Percentiles rank a stretch among this genome's conserved stretches.
Evolutionary conservation across 2,329 filamentous ascomycete genomes (phyloP).

Genomic region (Claviceps lovelessii): DNA sequence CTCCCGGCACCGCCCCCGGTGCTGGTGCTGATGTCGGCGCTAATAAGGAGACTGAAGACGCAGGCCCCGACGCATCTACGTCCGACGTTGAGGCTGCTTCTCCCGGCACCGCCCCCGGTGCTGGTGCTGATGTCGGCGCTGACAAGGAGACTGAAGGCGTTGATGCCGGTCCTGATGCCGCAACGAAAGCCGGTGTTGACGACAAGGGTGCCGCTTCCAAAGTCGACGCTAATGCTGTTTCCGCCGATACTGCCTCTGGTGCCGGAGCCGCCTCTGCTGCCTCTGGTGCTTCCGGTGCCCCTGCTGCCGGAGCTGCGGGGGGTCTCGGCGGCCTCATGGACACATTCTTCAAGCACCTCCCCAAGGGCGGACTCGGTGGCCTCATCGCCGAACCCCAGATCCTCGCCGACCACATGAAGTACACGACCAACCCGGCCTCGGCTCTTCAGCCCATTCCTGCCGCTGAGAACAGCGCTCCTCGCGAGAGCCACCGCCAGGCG

Average conservation of each 20-base stretch:
- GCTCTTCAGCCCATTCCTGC: conserved; percentile 1
- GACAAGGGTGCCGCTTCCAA: too few relatives aligned
- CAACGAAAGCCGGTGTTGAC: too few relatives aligned
- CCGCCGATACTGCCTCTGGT: not conserved
- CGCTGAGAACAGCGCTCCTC: not conserved
- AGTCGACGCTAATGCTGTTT: too few relatives aligned
- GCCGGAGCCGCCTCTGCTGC: not conserved
- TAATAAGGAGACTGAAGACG: too few relatives aligned
- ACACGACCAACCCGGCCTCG: not conserved
- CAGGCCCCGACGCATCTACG: too few relatives aligned
- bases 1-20: too few relatives aligned
- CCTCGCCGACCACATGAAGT: conserved; percentile 1
- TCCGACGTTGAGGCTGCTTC: too few relatives aligned
- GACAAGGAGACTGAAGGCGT: too few relatives aligned
- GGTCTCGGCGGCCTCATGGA: not conserved
- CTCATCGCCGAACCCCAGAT: not conserved
- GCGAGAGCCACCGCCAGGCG: conserved; percentile 1
- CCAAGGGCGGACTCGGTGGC: not conserved
- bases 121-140: too few relatives aligned
- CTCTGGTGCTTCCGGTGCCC: not conserved
- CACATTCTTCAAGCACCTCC: not conserved
- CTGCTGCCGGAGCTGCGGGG: not conserved
- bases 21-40: too few relatives aligned
- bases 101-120: too few relatives aligned
- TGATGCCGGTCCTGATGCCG: too few relatives aligned